Conservation (phyloP, 208 protist species). For the Leishmania guyanensis region DNA sequence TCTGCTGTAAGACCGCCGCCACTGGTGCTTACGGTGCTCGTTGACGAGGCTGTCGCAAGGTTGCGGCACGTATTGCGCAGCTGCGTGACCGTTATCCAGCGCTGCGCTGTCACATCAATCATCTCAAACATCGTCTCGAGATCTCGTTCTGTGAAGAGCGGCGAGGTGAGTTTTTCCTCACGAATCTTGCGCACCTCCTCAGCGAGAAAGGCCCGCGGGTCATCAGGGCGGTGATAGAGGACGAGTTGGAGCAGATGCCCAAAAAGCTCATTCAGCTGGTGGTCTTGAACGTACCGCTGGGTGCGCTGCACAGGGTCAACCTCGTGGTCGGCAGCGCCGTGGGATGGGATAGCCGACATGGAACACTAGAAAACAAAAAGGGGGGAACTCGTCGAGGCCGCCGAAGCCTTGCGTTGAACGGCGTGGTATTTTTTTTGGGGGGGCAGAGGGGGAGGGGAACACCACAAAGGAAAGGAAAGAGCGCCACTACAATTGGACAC, state of each 20-base stretch:
- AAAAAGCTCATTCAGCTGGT: constrained; percentile 87
- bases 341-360: constrained; percentile 20
- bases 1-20: constrained; percentile 35
- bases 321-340: constrained; percentile 8
- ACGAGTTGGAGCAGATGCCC: constrained; percentile 88
- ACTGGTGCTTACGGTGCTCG: not conserved
- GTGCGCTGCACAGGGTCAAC: constrained; percentile 42
- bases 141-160: constrained; percentile 86
- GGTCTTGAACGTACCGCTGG: constrained; percentile 72
- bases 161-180: constrained; percentile 58
- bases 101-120: constrained; percentile 90
- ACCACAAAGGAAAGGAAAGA: not conserved
- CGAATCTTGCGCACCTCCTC: constrained; percentile 78
- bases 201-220: constrained; percentile 78
- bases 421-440: not conserved
- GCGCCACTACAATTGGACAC: not conserved
- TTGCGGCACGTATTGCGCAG: constrained; percentile 89
- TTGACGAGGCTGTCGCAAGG: constrained; percentile 53
- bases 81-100: constrained; percentile 80
- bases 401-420: not conserved
- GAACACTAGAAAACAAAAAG: not conserved
- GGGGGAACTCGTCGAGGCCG: not conserved
- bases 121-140: constrained; percentile 93
- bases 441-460: not conserved
- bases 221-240: constrained; percentile 77